Evolutionary conservation across 2,329 filamentous ascomycete genomes (phyloP).

Genomic region (Coniochaeta sp.): DNA sequence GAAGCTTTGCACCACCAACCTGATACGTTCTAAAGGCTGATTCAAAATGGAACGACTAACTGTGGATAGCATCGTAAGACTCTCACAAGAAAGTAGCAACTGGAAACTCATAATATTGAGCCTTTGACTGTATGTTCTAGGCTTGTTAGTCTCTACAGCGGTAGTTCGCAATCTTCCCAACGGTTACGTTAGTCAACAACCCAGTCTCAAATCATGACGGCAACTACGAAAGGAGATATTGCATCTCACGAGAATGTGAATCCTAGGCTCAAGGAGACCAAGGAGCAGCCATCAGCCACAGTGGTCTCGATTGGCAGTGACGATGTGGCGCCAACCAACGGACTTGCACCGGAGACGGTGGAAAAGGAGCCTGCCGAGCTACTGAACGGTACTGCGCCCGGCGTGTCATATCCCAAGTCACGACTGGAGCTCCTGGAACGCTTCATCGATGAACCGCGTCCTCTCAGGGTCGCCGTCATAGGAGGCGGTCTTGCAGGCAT

Average conservation of each 20-base stretch:
- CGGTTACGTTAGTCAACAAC: neutral
- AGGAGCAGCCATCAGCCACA: neutral
- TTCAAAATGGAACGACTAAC: neutral
- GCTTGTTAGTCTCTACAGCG: neutral
- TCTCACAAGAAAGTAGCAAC: neutral
- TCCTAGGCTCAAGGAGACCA: neutral
- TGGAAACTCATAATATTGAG: neutral
- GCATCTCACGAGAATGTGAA: neutral
- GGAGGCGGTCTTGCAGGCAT: conserved; percentile 59
- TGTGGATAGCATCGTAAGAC: neutral
- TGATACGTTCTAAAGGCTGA: neutral
- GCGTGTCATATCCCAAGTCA: conserved; percentile 9
- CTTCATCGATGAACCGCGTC: conserved; percentile 37
- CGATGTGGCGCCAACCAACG: neutral
- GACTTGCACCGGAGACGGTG: neutral
- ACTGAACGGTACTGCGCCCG: neutral
- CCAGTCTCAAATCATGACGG: neutral
- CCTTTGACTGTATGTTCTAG: neutral
- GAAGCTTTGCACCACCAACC: neutral
- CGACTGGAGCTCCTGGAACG: conserved; percentile 24
- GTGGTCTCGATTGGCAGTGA: neutral
- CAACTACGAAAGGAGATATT: neutral
- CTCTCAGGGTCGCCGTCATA: conserved; percentile 50
- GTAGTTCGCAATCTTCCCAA: neutral
- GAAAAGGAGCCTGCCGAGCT: neutral